A percentile compares a stretch with the other conserved stretches of the same genome.
Conservation (phyloP, 2,329 filamentous ascomycete genomes). For the Fusarium nanum region DNA sequence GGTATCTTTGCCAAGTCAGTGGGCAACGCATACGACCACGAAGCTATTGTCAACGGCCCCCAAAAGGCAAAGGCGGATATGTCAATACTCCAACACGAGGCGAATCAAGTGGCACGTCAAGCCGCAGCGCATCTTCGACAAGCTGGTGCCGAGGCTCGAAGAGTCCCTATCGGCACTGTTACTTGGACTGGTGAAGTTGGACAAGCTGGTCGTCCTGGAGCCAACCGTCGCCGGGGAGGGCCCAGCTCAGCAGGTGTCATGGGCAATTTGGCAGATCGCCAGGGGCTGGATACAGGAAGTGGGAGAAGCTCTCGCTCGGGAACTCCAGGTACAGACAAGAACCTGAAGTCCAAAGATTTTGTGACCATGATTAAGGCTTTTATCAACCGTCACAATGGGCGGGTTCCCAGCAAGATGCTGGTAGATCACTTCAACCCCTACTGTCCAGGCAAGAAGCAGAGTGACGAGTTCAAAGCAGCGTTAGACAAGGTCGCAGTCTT, state of each 20-base stretch:
- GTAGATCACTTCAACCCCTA: constrained; percentile 90
- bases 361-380: constrained; percentile 81
- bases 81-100: constrained; percentile 83
- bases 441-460: constrained; percentile 73
- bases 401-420: constrained; percentile 83
- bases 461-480: constrained; percentile 84
- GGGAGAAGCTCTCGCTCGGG: constrained; percentile 60
- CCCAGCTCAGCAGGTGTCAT: constrained; percentile 67
- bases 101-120: constrained; percentile 79
- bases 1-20: constrained; percentile 90
- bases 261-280: constrained; percentile 67
- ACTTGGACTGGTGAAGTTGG: constrained; percentile 94
- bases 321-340: constrained; percentile 55
- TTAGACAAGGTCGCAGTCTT: constrained; percentile 80
- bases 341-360: constrained; percentile 70
- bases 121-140: constrained; percentile 81
- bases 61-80: constrained; percentile 78
- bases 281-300: constrained; percentile 60
- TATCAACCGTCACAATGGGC: constrained; percentile 80
- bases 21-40: constrained; percentile 92
- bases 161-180: constrained; percentile 82
- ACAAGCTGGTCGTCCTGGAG: constrained; percentile 76
- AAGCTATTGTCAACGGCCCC: constrained; percentile 85
- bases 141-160: constrained; percentile 77
- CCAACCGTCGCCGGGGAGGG: constrained; percentile 62